Percentiles rank a stretch among this genome's conserved stretches.
These are phyloP conservation scores for Backusella westeae DNA, from an alignment of 192 early-diverging fungal genomes.

Conservation along the genomic window DNA sequence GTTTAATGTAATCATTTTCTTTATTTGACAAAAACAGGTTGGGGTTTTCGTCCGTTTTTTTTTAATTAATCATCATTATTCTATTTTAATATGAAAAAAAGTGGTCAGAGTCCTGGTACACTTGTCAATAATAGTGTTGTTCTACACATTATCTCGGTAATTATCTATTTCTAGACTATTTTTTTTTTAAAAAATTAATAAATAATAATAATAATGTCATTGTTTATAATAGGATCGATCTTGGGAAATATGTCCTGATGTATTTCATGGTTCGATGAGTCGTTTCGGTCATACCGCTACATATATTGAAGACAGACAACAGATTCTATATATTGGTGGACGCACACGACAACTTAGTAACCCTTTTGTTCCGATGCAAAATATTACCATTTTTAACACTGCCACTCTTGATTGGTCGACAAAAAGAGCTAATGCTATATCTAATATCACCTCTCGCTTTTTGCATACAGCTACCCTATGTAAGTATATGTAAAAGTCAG, in stretches of 20 bases:
- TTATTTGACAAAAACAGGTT: constrained; percentile 3
- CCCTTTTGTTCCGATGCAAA: background rate
- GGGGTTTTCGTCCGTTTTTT: background rate
- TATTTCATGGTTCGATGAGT: background rate
- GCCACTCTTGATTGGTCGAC: background rate
- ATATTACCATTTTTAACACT: constrained; percentile 1
- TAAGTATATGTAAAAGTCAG: background rate
- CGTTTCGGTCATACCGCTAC: constrained; percentile 8
- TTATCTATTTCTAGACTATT: background rate
- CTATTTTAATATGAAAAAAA: background rate
- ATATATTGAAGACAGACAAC: background rate
- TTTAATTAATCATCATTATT: background rate
- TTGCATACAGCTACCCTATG: background rate
- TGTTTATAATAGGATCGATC: background rate
- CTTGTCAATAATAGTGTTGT: background rate
- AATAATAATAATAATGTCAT: background rate
- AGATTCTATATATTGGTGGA: constrained; percentile 5
- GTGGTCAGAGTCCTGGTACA: background rate
- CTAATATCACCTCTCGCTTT: background rate
- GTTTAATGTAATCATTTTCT: background rate
- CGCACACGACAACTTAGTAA: background rate
- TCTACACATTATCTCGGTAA: background rate
- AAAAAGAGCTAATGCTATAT: background rate
- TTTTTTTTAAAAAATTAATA: background rate
- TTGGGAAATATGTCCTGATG: background rate